Evolutionary conservation across 305 asterid species (phyloP).

Genomic region (Rubia balearica): DNA sequence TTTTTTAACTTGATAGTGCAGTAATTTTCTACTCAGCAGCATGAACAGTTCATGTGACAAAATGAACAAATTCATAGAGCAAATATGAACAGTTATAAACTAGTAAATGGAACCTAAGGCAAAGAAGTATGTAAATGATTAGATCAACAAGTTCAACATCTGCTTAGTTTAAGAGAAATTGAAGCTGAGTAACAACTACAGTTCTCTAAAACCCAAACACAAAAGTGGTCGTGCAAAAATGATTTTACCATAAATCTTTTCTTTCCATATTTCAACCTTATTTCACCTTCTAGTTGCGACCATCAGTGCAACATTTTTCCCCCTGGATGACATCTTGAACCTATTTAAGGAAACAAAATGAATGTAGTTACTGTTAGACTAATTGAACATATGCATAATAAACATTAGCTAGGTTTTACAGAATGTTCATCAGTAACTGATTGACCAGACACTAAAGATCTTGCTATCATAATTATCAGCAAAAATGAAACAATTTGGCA

Average conservation of each 20-base stretch:
- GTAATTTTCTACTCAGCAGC: not conserved
- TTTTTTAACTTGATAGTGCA: not conserved
- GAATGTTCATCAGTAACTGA: too few species aligned
- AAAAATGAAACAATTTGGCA: too few species aligned
- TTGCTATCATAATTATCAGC: too few species aligned
- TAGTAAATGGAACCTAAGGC: not conserved
- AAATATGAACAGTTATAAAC: not conserved
- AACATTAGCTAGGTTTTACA: too few species aligned
- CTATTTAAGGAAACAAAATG: too few species aligned
- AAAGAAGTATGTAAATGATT: not conserved
- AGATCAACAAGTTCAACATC: not conserved
- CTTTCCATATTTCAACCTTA: constrained; percentile 28
- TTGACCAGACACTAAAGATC: too few species aligned
- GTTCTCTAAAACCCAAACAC: not conserved
- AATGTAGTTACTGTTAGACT: too few species aligned
- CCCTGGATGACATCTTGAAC: too few species aligned
- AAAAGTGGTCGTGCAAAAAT: not conserved
- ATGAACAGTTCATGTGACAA: not conserved
- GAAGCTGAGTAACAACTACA: too few species aligned
- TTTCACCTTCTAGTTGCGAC: too few species aligned
- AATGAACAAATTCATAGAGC: not conserved
- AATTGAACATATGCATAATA: too few species aligned
- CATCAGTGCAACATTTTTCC: too few species aligned
- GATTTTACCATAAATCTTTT: not conserved
- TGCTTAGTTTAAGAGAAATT: not conserved